Conservation (phyloP, 2,329 filamentous ascomycete genomes). For the Claviceps arundinis region DNA sequence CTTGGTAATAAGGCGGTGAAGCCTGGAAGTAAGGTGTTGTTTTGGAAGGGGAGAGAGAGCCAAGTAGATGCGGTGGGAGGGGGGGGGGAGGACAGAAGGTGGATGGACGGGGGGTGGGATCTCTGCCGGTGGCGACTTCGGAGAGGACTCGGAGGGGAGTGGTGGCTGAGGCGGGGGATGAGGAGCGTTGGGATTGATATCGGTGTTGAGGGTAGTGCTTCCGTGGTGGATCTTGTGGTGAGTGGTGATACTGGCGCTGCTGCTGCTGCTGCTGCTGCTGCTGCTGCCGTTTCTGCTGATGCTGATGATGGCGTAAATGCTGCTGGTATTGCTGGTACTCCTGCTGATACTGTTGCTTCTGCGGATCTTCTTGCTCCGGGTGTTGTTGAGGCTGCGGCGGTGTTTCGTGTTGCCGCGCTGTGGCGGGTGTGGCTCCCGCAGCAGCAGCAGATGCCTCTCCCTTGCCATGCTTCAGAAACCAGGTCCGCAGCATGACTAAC, state of each 20-base stretch:
- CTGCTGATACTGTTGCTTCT: not conserved
- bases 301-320: not conserved
- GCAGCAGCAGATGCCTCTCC: not conserved
- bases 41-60: not conserved
- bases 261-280: not conserved
- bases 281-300: not conserved
- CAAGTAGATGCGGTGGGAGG: constrained; percentile 8
- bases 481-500: constrained; percentile 54
- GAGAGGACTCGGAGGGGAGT: constrained; percentile 44
- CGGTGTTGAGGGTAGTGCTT: not conserved
- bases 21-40: not conserved
- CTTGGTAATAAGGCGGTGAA: not conserved
- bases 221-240: not conserved
- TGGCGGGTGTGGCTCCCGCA: not conserved
- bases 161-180: constrained; percentile 23
- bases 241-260: not conserved
- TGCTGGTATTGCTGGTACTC: not conserved
- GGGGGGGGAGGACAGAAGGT: constrained; percentile 8
- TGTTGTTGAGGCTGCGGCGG: not conserved
- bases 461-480: constrained; percentile 46
- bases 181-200: constrained; percentile 5
- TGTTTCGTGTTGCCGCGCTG: not conserved
- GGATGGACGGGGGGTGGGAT: constrained; percentile 12
- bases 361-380: too few species aligned
- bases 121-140: constrained; percentile 38